Percentiles rank a stretch among this genome's conserved stretches.
Conservation (phyloP, 331 rosid species). For the Quercus tomentella region DNA sequence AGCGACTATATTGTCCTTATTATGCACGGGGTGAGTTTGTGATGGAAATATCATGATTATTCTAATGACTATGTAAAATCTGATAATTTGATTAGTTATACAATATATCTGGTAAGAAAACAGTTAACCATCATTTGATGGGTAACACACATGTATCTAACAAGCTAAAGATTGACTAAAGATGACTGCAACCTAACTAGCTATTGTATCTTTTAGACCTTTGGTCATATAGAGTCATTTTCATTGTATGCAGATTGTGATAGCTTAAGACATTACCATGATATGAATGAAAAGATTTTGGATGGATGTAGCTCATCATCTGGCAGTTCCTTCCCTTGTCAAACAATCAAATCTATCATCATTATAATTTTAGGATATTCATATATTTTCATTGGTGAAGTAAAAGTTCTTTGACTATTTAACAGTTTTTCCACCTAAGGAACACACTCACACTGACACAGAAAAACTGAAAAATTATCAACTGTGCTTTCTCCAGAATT, state of each 20-base stretch:
- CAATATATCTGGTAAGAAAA: background rate
- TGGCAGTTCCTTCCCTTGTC: background rate
- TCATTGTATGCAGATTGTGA: background rate
- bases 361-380: background rate
- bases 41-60: background rate
- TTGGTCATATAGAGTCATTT: background rate
- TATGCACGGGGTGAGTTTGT: background rate
- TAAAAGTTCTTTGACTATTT: background rate
- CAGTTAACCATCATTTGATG: background rate
- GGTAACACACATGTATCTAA: background rate
- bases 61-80: background rate
- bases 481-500: background rate
- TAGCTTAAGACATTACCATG: background rate
- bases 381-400: background rate
- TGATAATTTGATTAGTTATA: background rate
- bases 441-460: background rate
- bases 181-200: slow-evolving; percentile 2
- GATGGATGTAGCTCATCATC: background rate
- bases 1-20: background rate
- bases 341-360: background rate
- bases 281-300: background rate
- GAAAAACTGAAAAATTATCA: background rate
- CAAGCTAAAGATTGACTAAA: background rate
- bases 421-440: background rate
- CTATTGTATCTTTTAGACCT: background rate